These are phyloP conservation scores for Hawksworthiomyces lignivorus DNA, from an alignment of 2,329 filamentous ascomycete genomes.

Conservation along the genomic window DNA sequence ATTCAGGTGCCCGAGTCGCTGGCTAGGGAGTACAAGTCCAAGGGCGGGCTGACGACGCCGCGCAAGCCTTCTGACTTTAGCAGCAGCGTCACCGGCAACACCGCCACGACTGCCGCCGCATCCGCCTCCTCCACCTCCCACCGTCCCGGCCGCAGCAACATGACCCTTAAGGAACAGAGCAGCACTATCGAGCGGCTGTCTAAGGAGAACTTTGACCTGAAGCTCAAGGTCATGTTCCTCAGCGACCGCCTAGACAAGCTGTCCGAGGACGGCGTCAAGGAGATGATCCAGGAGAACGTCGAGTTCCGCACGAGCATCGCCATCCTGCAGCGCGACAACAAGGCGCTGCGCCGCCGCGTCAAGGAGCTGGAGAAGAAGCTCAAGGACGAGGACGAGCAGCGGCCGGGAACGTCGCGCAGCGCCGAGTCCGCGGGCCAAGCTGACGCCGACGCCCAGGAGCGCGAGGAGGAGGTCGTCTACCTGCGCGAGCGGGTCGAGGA, in stretches of 20 bases:
- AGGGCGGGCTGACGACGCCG: conserved; percentile 57
- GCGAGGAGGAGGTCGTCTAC: conserved; percentile 80
- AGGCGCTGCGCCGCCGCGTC: conserved; percentile 68
- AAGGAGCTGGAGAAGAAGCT: conserved; percentile 81
- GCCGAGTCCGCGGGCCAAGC: conserved; percentile 49
- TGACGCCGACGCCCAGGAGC: conserved; percentile 55
- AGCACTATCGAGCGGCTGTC: conserved; percentile 92
- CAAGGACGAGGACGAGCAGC: conserved; percentile 51
- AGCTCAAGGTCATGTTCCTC: conserved; percentile 95
- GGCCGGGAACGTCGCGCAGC: conserved; percentile 53
- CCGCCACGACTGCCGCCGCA: conserved; percentile 32
- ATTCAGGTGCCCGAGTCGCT: conserved; percentile 87
- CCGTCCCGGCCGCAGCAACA: conserved; percentile 56
- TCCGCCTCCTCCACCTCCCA: conserved; percentile 13
- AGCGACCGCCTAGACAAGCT: conserved; percentile 88
- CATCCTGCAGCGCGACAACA: conserved; percentile 85
- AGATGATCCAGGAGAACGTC: conserved; percentile 96
- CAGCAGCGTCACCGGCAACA: conserved; percentile 19
- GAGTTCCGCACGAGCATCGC: conserved; percentile 87
- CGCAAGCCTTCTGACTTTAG: conserved; percentile 47
- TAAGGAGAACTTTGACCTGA: conserved; percentile 97
- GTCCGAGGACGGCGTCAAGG: conserved; percentile 92
- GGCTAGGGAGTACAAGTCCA: conserved; percentile 75
- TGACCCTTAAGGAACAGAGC: conserved; percentile 95
- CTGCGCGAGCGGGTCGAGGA: conserved; percentile 80